A percentile compares a stretch with the other conserved stretches of the same genome.
phyloP scores from a whole-genome alignment of 192 early-diverging fungal species.

The Mortierella hygrophila region DNA sequence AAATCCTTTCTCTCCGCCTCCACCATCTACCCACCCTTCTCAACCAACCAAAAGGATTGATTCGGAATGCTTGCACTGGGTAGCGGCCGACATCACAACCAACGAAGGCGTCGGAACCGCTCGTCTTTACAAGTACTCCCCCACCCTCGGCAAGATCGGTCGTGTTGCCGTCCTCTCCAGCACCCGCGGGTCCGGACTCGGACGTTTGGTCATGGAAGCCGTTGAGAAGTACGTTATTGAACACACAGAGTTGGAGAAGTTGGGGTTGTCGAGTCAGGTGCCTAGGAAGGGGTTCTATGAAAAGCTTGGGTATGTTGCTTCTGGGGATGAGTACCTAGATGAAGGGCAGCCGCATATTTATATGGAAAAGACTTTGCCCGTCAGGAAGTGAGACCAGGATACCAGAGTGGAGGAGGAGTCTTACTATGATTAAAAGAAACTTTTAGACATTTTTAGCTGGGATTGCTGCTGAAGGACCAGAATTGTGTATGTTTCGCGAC shows the following conservation, averaged over 20 bases:
- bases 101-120: conserved; percentile 31
- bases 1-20: too few relatives aligned
- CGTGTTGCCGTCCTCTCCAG: conserved; percentile 42
- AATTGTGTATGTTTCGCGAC: too few relatives aligned
- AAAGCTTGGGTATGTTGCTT: conserved; percentile 27
- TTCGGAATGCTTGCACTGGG: conserved; percentile 43
- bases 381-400: neutral
- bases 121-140: conserved; percentile 39
- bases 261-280: conserved; percentile 36
- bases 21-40: neutral
- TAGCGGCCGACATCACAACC: conserved; percentile 24
- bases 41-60: conserved; percentile 18
- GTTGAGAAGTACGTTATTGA: conserved; percentile 28
- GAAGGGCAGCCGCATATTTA: conserved; percentile 50
- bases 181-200: conserved; percentile 42
- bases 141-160: conserved; percentile 37
- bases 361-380: conserved; percentile 29
- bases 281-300: conserved; percentile 49
- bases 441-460: too few relatives aligned
- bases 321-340: conserved; percentile 38
- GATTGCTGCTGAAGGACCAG: too few relatives aligned
- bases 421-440: too few relatives aligned
- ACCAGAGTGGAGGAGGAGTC: too few relatives aligned
- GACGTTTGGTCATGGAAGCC: conserved; percentile 37
- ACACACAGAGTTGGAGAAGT: conserved; percentile 13